Evolutionary conservation across 2,329 filamentous ascomycete genomes (phyloP).

Genomic region (Thelonectria olida): DNA sequence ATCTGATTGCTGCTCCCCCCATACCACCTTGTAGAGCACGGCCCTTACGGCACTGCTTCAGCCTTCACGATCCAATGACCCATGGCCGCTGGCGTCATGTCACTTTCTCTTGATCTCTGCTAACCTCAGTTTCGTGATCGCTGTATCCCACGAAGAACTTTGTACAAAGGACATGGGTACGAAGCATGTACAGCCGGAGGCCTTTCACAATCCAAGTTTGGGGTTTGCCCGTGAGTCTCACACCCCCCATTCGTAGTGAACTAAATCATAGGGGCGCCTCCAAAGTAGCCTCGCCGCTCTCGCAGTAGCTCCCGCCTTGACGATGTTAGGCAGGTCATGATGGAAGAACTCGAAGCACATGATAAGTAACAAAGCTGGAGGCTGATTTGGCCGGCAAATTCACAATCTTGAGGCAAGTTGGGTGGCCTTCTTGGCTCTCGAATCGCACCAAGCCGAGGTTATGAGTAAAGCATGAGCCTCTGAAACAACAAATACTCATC

Average conservation of each 20-base stretch:
- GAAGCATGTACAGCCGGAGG: neutral
- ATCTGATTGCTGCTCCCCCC: constrained; percentile 17
- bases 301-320: constrained; percentile 24
- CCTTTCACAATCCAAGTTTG: neutral
- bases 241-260: neutral
- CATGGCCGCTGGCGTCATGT: constrained; percentile 17
- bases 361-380: constrained; percentile 14
- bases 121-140: neutral
- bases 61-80: constrained; percentile 2
- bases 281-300: constrained; percentile 12
- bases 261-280: constrained; percentile 6
- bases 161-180: neutral
- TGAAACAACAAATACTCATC: neutral
- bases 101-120: constrained; percentile 7
- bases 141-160: neutral
- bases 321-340: constrained; percentile 15
- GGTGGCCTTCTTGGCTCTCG: neutral
- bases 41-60: constrained; percentile 15
- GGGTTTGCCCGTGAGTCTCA: constrained; percentile 9
- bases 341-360: neutral
- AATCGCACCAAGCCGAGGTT: neutral
- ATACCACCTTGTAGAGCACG: constrained; percentile 3
- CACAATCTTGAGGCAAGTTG: no score
- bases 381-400: constrained; percentile 5
- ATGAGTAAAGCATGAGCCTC: neutral